phyloP scores from a whole-genome alignment of 495 filamentous ascomycete genomes.

The Trichoderma orchidacearum region DNA sequence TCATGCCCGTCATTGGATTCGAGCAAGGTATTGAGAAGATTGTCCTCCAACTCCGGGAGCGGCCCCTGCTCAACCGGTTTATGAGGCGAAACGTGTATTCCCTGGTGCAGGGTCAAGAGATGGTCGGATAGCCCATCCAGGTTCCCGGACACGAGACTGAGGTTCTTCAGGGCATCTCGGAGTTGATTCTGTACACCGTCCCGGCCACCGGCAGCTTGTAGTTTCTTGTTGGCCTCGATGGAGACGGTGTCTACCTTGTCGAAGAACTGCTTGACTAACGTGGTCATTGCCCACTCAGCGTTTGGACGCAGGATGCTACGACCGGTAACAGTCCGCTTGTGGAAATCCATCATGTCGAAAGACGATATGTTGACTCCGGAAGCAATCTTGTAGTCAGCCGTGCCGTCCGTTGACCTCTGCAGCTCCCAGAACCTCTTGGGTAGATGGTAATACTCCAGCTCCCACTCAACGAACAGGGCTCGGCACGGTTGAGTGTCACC shows the following conservation, averaged over 20 bases:
- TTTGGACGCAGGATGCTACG: neutral
- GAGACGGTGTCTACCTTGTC: neutral
- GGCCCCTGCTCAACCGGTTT: neutral
- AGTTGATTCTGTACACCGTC: neutral
- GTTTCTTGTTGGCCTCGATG: conserved; percentile 7
- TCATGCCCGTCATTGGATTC: too few species aligned
- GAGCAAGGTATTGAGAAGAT: too few species aligned
- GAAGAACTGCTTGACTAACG: neutral
- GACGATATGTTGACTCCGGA: neutral
- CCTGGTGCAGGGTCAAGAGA: conserved; percentile 24
- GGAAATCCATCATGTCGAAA: neutral
- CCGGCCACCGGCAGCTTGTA: too few species aligned
- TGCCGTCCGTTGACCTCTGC: neutral
- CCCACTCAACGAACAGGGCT: conserved; percentile 37
- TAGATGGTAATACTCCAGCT: conserved; percentile 36
- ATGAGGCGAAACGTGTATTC: conserved; percentile 31
- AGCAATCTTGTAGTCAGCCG: too few species aligned
- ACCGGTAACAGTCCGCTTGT: neutral
- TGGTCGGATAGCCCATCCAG: conserved; percentile 27
- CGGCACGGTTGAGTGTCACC: conserved; percentile 25
- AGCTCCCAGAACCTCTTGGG: conserved; percentile 17
- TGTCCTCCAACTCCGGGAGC: conserved; percentile 2
- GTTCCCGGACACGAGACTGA: conserved; percentile 24
- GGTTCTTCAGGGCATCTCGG: neutral
- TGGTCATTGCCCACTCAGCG: neutral